Percentiles rank a stretch among this genome's conserved stretches.
Evolutionary conservation across 148 eudicot species (phyloP).

Genomic region (Linanthus parryae): DNA sequence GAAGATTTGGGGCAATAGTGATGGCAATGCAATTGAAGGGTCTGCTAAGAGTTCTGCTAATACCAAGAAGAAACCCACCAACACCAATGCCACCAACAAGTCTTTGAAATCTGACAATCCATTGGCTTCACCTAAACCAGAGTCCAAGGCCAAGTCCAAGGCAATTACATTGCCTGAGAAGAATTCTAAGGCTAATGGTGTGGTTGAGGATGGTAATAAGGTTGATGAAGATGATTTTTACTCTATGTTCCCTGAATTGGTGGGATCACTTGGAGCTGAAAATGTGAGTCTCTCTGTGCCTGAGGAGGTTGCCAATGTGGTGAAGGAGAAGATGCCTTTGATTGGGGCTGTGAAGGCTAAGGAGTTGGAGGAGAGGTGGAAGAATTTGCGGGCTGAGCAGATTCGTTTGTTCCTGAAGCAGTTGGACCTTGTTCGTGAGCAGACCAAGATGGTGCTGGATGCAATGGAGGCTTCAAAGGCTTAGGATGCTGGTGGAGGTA

Average conservation of each 20-base stretch:
- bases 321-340: conserved; percentile 12
- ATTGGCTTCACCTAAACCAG: conserved; percentile 3
- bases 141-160: not conserved
- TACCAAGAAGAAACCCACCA: no score
- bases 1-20: no score
- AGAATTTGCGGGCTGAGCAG: conserved; percentile 19
- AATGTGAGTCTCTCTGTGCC: conserved; percentile 1
- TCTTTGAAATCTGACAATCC: conserved; percentile 3
- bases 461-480: conserved; percentile 15
- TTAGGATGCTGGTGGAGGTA: not conserved
- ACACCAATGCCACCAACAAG: conserved; percentile 8
- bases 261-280: conserved; percentile 3
- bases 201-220: not conserved
- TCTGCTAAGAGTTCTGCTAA: conserved; percentile 6
- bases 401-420: conserved; percentile 9
- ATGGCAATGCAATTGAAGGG: conserved; percentile 2
- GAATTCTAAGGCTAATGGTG: conserved; percentile 2
- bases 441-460: conserved; percentile 11
- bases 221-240: conserved; percentile 6
- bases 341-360: conserved; percentile 23
- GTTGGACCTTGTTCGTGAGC: conserved; percentile 19
- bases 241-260: conserved; percentile 18
- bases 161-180: not conserved
- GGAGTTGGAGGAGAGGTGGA: conserved; percentile 43
- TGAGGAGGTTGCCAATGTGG: conserved; percentile 2